Percentiles rank a stretch among this genome's conserved stretches.
phyloP scores from a whole-genome alignment of 257 asterid species.

The Penstemon barbatus region DNA sequence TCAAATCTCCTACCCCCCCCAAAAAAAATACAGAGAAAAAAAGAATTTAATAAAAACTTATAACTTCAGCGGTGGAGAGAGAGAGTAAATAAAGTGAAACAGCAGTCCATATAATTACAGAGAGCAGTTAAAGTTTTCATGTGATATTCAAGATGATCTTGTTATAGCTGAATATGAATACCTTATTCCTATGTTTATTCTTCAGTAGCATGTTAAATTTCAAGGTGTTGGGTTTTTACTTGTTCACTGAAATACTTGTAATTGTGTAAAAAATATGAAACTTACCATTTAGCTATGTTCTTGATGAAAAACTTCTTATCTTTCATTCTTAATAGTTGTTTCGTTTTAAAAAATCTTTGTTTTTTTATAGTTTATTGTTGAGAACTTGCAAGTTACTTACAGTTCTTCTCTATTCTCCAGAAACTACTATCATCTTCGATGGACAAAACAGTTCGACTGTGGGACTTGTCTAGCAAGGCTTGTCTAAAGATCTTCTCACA shows the following conservation, averaged over 20 bases:
- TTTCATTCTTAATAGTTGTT: background rate
- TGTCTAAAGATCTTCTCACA: conserved; percentile 90
- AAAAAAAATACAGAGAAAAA: too few relatives aligned
- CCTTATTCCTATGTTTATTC: background rate
- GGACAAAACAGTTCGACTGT: conserved; percentile 98
- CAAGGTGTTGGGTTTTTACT: background rate
- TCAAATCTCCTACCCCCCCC: background rate
- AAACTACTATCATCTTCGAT: conserved; percentile 88
- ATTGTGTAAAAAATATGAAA: background rate
- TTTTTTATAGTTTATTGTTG: conserved; percentile 20
- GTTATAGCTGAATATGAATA: background rate
- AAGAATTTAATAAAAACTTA: background rate
- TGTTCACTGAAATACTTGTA: background rate
- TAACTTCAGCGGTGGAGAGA: background rate
- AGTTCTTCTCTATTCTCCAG: conserved; percentile 43
- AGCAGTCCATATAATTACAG: background rate
- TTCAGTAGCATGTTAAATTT: background rate
- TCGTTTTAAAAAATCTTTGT: conserved; percentile 14
- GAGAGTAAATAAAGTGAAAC: background rate
- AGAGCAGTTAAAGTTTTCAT: background rate
- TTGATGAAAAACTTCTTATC: background rate
- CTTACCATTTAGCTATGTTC: background rate
- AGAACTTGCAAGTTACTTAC: conserved; percentile 27
- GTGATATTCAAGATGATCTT: background rate
- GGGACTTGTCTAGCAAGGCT: conserved; percentile 84